phyloP scores from a whole-genome alignment of 345 rosid genomes.

The Ceriops decandra region DNA sequence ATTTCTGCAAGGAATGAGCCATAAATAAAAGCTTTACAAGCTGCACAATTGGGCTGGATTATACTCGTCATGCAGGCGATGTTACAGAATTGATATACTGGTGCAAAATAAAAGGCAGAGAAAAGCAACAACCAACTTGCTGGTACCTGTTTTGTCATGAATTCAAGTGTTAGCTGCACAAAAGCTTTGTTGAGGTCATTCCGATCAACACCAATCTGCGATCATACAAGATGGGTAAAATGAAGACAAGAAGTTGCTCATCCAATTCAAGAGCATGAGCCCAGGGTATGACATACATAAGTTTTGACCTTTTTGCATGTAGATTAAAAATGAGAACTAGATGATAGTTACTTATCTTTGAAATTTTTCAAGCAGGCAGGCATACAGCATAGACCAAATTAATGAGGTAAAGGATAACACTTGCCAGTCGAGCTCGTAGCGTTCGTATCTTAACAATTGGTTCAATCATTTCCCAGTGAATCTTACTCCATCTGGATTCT shows the following conservation, averaged over 20 bases:
- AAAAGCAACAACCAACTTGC: background rate
- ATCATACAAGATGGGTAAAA: background rate
- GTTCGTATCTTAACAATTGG: constrained; percentile 82
- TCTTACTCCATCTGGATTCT: constrained; percentile 64
- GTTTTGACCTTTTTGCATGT: background rate
- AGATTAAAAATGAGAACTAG: background rate
- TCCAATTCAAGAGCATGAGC: constrained; percentile 3
- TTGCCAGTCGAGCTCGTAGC: constrained; percentile 83
- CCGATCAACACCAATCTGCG: constrained; percentile 81
- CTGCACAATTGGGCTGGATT: too few species aligned
- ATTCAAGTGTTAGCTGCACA: constrained; percentile 79
- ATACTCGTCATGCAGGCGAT: too few species aligned
- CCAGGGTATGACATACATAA: background rate
- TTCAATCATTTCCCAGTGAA: constrained; percentile 87
- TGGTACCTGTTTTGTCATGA: constrained; percentile 77
- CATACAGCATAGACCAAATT: background rate
- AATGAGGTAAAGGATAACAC: constrained; percentile 25
- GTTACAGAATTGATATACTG: too few species aligned
- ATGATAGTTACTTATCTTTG: background rate
- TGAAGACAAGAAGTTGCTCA: background rate
- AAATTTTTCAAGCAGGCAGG: background rate
- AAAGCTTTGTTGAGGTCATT: constrained; percentile 68
- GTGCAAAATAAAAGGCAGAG: too few species aligned
- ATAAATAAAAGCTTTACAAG: background rate
- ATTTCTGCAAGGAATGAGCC: constrained; percentile 57